Evolutionary conservation across 768 basidiomycete genomes (phyloP), one percentile per base, ranked within the genome.

Genomic region (Leccinellum rugosiceps): DNA sequence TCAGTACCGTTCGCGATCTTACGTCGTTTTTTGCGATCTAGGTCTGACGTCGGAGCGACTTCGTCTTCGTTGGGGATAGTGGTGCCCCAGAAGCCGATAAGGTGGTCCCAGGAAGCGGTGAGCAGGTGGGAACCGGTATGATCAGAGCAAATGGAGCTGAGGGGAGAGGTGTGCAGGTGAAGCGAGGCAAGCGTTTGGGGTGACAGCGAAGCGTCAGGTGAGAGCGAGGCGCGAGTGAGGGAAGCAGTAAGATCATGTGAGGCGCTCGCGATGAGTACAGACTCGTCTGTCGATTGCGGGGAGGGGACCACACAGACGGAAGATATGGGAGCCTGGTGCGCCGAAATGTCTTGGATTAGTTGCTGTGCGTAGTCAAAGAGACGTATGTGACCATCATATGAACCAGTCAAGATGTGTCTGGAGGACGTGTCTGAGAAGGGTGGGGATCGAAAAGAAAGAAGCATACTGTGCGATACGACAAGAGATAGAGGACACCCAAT

Each of bases 101-200:
- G 77, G 9, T 83, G 79, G 65, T 99, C 95, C 93, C 94, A 95
- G 0, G 90, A 90, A 0, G 89, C 81, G 0, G 93, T 94, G 32
- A 98, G 76, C 17, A 98, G 75, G 57, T 86, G 81, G 3, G 80
- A 76, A 2, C 88, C 85, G 9, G 77, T 64, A 8, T 69, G 34
- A 55, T 83, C 83, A 0, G 87, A 70, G 0, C 84, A 65, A 41
- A 98, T 75, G 11, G 85, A 87, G 0, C 94, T 87, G 32, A 98
- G 74, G 0, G 94, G 86, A 0, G 83, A 81, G 2, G 90, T 91
- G 71, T 98, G 95, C 1, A 96, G 77, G 64, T 91, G 85, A 2
- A 98, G 78, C 0, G 88, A 87, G 13, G 92, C 85, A 10, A 94
- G 59, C 3, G 45, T 45, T 38, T 62, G 58, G 2, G 53, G 65